These are phyloP conservation scores for Penicillium coprophilum DNA, from an alignment of 495 filamentous ascomycete species.

Conservation along the genomic window DNA sequence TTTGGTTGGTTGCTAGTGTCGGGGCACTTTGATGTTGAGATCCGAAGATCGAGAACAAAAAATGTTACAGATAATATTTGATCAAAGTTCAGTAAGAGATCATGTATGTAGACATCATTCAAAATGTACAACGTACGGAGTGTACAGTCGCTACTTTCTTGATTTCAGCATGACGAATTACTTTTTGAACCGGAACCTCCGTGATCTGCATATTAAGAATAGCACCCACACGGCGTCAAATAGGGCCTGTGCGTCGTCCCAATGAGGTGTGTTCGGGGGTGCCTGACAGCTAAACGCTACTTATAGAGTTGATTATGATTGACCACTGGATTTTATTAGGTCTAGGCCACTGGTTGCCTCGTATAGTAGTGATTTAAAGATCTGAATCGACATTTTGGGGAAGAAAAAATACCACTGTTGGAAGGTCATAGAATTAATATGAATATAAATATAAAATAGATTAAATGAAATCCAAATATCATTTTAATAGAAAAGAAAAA, in stretches of 20 bases:
- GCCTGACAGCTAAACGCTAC: slow-evolving; percentile 7
- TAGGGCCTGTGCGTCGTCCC: slow-evolving; percentile 3
- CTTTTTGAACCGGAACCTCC: slow-evolving; percentile 13
- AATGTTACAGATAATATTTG: slow-evolving; percentile 13
- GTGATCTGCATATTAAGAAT: slow-evolving; percentile 29
- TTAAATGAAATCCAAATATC: neutral
- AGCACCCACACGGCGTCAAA: slow-evolving; percentile 20
- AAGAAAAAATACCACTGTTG: slow-evolving; percentile 24
- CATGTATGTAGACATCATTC: neutral
- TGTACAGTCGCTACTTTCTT: neutral
- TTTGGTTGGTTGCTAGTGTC: slow-evolving; percentile 26
- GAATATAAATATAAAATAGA: neutral
- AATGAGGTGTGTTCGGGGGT: neutral
- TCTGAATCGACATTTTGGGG: neutral
- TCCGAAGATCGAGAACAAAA: slow-evolving; percentile 26
- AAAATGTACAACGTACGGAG: no score
- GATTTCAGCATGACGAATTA: slow-evolving; percentile 6
- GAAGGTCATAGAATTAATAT: neutral
- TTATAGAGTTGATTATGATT: neutral
- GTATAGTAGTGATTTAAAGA: slow-evolving; percentile 4
- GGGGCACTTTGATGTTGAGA: slow-evolving; percentile 25
- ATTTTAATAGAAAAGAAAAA: neutral
- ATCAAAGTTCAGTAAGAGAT: neutral
- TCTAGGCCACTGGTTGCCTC: slow-evolving; percentile 5
- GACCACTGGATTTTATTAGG: neutral